phyloP scores from a whole-genome alignment of 192 early-diverging fungal genomes.

The Hyaloraphidium curvatum region DNA sequence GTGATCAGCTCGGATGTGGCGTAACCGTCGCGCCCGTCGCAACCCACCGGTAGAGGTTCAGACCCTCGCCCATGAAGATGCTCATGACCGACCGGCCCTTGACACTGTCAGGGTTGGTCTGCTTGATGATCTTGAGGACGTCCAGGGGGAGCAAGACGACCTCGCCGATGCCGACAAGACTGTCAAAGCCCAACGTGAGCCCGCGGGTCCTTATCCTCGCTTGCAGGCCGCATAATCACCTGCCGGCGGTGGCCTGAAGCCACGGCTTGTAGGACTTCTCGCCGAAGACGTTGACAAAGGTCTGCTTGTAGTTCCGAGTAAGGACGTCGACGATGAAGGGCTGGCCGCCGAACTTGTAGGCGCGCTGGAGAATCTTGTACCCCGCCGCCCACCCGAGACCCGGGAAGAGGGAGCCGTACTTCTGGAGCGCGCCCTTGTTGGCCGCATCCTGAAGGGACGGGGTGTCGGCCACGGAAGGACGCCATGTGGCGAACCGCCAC shows the following conservation, averaged over 20 bases:
- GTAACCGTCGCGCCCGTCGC: background rate
- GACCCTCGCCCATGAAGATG: slow-evolving; percentile 73
- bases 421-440: slow-evolving; percentile 41
- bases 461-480: background rate
- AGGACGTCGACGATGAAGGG: slow-evolving; percentile 87
- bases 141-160: slow-evolving; percentile 89
- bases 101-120: slow-evolving; percentile 79
- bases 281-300: slow-evolving; percentile 67
- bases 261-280: slow-evolving; percentile 88
- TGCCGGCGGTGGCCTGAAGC: slow-evolving; percentile 94
- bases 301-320: slow-evolving; percentile 53
- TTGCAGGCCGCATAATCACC: slow-evolving; percentile 15
- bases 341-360: slow-evolving; percentile 98
- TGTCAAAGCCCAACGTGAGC: slow-evolving; percentile 14
- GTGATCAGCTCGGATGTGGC: background rate
- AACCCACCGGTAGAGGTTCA: slow-evolving; percentile 67
- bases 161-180: slow-evolving; percentile 91
- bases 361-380: slow-evolving; percentile 92
- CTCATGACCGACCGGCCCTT: slow-evolving; percentile 56
- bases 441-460: slow-evolving; percentile 43
- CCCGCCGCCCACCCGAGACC: slow-evolving; percentile 94
- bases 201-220: no score
- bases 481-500: background rate
- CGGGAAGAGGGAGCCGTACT: slow-evolving; percentile 89
- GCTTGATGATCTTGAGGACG: slow-evolving; percentile 95